phyloP scores from a whole-genome alignment of 2,329 filamentous ascomycete genomes.

The Talaromyces sp. region DNA sequence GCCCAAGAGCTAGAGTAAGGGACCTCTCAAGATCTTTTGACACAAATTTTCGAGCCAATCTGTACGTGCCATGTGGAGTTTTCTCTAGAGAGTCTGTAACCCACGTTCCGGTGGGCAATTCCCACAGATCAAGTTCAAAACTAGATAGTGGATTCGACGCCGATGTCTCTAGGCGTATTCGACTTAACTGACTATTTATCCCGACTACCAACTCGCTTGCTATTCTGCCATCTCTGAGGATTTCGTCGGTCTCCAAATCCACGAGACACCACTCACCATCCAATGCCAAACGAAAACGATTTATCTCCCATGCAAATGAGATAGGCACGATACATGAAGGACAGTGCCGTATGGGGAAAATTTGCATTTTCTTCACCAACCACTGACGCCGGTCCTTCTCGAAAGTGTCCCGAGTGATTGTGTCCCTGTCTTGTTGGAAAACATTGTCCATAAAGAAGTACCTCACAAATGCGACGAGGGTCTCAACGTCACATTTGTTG shows the following conservation, averaged over 20 bases:
- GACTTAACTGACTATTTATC: constrained; percentile 1
- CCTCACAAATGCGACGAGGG: constrained; percentile 67
- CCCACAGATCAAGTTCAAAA: constrained; percentile 63
- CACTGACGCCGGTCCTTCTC: constrained; percentile 35
- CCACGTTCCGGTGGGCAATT: constrained; percentile 61
- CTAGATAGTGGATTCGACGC: constrained; percentile 35
- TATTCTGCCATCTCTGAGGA: constrained; percentile 51
- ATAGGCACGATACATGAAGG: constrained; percentile 71
- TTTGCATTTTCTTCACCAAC: constrained; percentile 60
- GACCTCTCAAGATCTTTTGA: constrained; percentile 67
- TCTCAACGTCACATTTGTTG: constrained; percentile 68
- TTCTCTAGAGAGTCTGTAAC: constrained; percentile 43
- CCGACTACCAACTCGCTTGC: constrained; percentile 64
- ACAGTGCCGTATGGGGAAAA: constrained; percentile 95
- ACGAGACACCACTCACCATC: constrained; percentile 96
- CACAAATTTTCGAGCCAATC: constrained; percentile 65
- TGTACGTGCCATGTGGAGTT: neutral
- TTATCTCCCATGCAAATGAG: constrained; percentile 69
- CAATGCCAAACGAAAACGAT: constrained; percentile 81
- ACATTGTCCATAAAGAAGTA: constrained; percentile 61
- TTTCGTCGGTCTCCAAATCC: neutral
- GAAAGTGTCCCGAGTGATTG: neutral
- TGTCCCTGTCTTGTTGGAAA: constrained; percentile 6
- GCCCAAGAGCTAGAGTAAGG: constrained; percentile 71
- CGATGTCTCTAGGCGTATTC: constrained; percentile 35